Evolutionary conservation across 2,329 filamentous ascomycete species (phyloP).

Genomic region (Anthostomella pinea): DNA sequence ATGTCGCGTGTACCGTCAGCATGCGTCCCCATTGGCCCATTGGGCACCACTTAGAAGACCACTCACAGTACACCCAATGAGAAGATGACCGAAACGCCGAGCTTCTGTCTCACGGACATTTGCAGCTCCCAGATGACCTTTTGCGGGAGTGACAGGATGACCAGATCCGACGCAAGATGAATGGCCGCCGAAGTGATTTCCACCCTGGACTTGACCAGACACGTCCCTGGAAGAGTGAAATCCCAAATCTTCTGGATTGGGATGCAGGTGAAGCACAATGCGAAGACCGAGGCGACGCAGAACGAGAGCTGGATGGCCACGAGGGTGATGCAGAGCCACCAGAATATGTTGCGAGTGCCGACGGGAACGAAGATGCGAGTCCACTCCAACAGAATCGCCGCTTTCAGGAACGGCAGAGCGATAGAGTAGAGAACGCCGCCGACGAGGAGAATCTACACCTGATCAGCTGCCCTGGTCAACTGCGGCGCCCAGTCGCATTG

Average conservation of each 20-base stretch:
- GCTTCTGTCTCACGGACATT: constrained; percentile 7
- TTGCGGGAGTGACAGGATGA: constrained; percentile 12
- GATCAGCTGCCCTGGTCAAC: constrained; percentile 1
- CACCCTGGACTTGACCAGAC: constrained; percentile 14
- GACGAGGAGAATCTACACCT: constrained; percentile 15
- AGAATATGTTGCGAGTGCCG: constrained; percentile 16
- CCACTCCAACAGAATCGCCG: constrained; percentile 19
- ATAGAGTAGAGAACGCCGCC: constrained; percentile 14
- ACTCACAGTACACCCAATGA: constrained; percentile 14
- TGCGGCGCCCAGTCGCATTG: too few species aligned
- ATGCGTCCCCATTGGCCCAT: too few species aligned
- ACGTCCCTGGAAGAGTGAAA: constrained; percentile 13
- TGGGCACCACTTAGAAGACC: not conserved
- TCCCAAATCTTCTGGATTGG: constrained; percentile 18
- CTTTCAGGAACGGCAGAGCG: constrained; percentile 13
- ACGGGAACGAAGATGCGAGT: constrained; percentile 16
- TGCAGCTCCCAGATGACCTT: constrained; percentile 12
- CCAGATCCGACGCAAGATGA: constrained; percentile 14
- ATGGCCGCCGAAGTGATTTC: constrained; percentile 16
- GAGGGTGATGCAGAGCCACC: constrained; percentile 14
- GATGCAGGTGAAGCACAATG: constrained; percentile 12
- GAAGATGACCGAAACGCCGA: constrained; percentile 12
- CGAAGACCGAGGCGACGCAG: constrained; percentile 13
- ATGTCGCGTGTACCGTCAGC: not conserved
- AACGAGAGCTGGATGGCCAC: constrained; percentile 10